Evolutionary conservation across 495 filamentous ascomycete genomes (phyloP).

Genomic region (Podospora tetraspora): DNA sequence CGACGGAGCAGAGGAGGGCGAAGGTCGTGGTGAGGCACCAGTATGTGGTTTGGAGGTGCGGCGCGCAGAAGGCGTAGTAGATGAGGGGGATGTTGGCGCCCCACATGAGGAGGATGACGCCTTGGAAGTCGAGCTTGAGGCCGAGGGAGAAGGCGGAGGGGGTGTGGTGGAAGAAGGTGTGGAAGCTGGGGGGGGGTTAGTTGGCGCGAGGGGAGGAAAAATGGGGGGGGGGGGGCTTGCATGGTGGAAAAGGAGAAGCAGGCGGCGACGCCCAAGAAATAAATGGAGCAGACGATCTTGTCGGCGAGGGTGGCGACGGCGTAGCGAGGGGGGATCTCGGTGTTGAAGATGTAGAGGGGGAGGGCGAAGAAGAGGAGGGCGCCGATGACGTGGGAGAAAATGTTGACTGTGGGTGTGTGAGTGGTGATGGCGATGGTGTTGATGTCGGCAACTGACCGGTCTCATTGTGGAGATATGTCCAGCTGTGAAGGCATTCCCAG

Average conservation of each 20-base stretch:
- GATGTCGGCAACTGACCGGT: constrained; percentile 23
- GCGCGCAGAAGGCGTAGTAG: constrained; percentile 47
- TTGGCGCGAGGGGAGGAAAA: neutral
- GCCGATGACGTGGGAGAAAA: constrained; percentile 47
- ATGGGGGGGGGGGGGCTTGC: constrained; percentile 18
- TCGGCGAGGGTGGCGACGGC: constrained; percentile 32
- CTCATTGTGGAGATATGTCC: constrained; percentile 45
- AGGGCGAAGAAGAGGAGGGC: constrained; percentile 39
- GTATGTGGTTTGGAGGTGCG: constrained; percentile 33
- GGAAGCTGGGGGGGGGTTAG: constrained; percentile 29
- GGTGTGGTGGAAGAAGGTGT: constrained; percentile 49
- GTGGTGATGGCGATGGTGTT: neutral
- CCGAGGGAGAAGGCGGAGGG: constrained; percentile 32
- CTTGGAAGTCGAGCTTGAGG: constrained; percentile 47
- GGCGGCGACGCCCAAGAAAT: constrained; percentile 46
- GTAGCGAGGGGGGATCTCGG: constrained; percentile 29
- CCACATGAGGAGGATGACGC: constrained; percentile 52
- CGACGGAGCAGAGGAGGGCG: constrained; percentile 29
- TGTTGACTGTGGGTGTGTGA: constrained; percentile 38
- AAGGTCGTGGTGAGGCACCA: constrained; percentile 33
- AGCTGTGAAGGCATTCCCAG: constrained; percentile 32
- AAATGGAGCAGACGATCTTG: constrained; percentile 40
- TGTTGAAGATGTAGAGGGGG: constrained; percentile 37
- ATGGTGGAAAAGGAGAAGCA: constrained; percentile 48
- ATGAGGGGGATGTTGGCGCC: constrained; percentile 46